Evolutionary conservation across 306 rosid genomes (phyloP).

Genomic region (Abrus pulchellus): DNA sequence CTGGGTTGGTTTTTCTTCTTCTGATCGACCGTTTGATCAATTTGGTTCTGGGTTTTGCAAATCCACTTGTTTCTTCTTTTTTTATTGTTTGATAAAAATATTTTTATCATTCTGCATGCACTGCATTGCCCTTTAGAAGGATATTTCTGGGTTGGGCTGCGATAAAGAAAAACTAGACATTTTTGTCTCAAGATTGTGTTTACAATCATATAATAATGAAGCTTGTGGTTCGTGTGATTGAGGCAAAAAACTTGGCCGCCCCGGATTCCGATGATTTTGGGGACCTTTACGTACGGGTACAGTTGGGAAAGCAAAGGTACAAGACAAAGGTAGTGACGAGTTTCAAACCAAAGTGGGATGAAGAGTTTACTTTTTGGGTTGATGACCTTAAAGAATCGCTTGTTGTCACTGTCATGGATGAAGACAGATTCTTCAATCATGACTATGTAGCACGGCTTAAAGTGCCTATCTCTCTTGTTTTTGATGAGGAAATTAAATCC

Average conservation of each 20-base stretch:
- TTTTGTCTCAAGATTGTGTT: neutral
- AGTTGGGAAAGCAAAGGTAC: slow-evolving; percentile 82
- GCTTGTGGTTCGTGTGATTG: slow-evolving; percentile 82
- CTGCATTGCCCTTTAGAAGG: slow-evolving; percentile 36
- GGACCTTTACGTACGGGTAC: slow-evolving; percentile 82
- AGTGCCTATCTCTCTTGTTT: slow-evolving; percentile 70
- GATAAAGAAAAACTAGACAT: neutral
- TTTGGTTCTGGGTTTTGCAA: slow-evolving; percentile 21
- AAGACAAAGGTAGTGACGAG: slow-evolving; percentile 81
- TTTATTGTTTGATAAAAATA: slow-evolving; percentile 2
- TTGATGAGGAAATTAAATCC: slow-evolving; percentile 70
- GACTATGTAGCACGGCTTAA: slow-evolving; percentile 75
- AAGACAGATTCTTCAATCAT: slow-evolving; percentile 83
- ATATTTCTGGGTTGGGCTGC: slow-evolving; percentile 10
- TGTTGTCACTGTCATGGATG: slow-evolving; percentile 74
- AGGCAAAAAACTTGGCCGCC: slow-evolving; percentile 74
- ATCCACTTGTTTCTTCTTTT: neutral
- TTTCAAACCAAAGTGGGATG: slow-evolving; percentile 81
- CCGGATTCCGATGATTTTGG: slow-evolving; percentile 69
- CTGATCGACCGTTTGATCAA: slow-evolving; percentile 38
- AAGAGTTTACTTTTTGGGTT: slow-evolving; percentile 78
- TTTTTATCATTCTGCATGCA: slow-evolving; percentile 26
- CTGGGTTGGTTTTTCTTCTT: neutral
- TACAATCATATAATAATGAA: slow-evolving; percentile 58
- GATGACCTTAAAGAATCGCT: slow-evolving; percentile 80